These are phyloP conservation scores for Nakazawaea wyomingensis DNA, from an alignment of 805 yeast species.

Conservation along the genomic window DNA sequence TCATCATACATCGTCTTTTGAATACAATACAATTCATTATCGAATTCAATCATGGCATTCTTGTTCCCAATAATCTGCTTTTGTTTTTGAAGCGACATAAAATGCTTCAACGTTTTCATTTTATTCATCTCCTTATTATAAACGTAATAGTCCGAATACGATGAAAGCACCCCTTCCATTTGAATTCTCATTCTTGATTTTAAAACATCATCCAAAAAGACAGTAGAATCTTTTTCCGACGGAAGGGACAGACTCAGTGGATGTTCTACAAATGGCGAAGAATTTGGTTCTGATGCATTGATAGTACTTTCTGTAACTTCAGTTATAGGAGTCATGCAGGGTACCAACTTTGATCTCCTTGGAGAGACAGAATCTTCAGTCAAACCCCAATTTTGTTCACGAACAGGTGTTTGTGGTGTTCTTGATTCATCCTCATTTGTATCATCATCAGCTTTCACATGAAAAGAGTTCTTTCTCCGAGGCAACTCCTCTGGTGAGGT, in stretches of 20 bases:
- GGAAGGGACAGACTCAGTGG: too few species aligned
- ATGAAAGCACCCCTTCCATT: constrained; percentile 30
- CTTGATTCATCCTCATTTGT: neutral
- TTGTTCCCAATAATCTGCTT: constrained; percentile 22
- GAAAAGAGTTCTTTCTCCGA: neutral
- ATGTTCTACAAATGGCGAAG: constrained; percentile 44
- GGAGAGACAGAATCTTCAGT: neutral
- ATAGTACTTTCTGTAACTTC: constrained; percentile 24
- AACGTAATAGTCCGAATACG: constrained; percentile 4
- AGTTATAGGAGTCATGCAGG: constrained; percentile 14
- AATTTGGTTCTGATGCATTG: constrained; percentile 22
- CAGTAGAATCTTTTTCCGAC: too few species aligned
- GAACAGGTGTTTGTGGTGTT: constrained; percentile 3
- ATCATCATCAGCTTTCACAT: neutral
- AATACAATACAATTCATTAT: constrained; percentile 40
- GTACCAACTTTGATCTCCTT: constrained; percentile 10
- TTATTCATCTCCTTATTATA: constrained; percentile 13
- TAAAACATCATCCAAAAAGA: constrained; percentile 34
- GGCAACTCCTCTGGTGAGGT: too few species aligned
- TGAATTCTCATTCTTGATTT: constrained; percentile 33
- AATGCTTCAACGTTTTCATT: constrained; percentile 6
- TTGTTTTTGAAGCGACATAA: constrained; percentile 18
- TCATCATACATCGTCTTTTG: constrained; percentile 62
- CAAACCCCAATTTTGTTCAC: neutral
- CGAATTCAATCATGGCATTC: constrained; percentile 39